Conservation (phyloP, 2,329 filamentous ascomycete genomes). For the Emergomyces africanus region DNA sequence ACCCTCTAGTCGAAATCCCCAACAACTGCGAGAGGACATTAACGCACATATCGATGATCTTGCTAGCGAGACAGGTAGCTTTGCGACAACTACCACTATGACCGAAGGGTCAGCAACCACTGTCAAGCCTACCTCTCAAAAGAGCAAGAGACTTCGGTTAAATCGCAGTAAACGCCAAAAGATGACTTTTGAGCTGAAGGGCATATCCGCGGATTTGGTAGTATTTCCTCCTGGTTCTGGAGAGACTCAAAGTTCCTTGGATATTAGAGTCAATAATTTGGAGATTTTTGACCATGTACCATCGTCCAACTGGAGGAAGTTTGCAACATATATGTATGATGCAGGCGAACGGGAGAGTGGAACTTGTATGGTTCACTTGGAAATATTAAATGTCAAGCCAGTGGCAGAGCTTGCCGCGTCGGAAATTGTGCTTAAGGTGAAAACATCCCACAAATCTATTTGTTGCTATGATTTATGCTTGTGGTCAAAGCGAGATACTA, state of each 20-base stretch:
- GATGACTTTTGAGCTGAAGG: constrained; percentile 84
- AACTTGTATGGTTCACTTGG: constrained; percentile 79
- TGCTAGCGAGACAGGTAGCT: constrained; percentile 77
- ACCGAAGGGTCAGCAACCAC: constrained; percentile 27
- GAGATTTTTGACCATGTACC: constrained; percentile 91
- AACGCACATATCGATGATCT: constrained; percentile 80
- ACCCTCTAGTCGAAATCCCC: constrained; percentile 70
- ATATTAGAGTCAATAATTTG: constrained; percentile 67
- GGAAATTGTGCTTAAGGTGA: constrained; percentile 68
- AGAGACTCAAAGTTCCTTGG: constrained; percentile 78
- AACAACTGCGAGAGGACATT: constrained; percentile 68
- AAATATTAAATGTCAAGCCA: constrained; percentile 78
- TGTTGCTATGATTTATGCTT: neutral
- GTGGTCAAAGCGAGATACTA: constrained; percentile 6
- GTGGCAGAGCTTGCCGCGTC: constrained; percentile 72
- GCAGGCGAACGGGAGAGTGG: constrained; percentile 75
- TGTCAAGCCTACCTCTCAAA: constrained; percentile 21
- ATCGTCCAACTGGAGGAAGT: constrained; percentile 96
- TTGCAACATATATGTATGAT: constrained; percentile 84
- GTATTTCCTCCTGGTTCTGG: constrained; percentile 62
- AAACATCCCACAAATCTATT: constrained; percentile 6
- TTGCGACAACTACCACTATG: constrained; percentile 57
- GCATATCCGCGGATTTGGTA: constrained; percentile 69
- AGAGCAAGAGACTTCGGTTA: constrained; percentile 54
- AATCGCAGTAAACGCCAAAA: constrained; percentile 84